Conservation (phyloP, 2,329 filamentous ascomycete species). For the Aspergillus sp. region DNA sequence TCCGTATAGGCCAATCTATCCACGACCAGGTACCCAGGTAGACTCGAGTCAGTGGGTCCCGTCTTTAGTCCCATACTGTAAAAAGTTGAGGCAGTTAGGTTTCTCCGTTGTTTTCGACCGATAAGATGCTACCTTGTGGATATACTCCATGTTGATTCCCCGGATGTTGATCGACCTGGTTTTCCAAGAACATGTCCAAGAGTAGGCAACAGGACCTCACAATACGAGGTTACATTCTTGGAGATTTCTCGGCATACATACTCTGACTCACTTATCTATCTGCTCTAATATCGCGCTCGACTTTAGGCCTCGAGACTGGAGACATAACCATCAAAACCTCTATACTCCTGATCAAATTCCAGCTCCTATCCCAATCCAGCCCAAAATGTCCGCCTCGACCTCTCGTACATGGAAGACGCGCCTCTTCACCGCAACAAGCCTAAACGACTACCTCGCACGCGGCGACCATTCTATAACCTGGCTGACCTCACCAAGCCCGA, state of each 20-base stretch:
- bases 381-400: neutral
- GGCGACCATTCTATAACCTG: slow-evolving; percentile 13
- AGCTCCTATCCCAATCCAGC: neutral
- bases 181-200: too few species aligned
- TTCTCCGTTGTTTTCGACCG: neutral
- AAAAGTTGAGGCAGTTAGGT: too few species aligned
- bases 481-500: slow-evolving; percentile 7
- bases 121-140: neutral
- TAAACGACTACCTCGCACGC: slow-evolving; percentile 19
- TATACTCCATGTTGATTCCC: neutral
- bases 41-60: too few species aligned
- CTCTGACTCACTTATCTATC: neutral
- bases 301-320: too few species aligned
- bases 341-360: too few species aligned
- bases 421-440: slow-evolving; percentile 18
- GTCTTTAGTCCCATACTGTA: too few species aligned
- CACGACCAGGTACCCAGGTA: too few species aligned
- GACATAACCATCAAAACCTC: too few species aligned
- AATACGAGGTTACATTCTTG: too few species aligned
- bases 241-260: slow-evolving; percentile 14
- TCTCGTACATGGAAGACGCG: slow-evolving; percentile 6
- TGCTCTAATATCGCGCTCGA: neutral
- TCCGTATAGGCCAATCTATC: too few species aligned
- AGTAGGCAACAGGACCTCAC: too few species aligned
- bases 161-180: neutral